Base-by-base conservation (phyloP, 202 grass and related monocot species). In the Hordeum pubiflorum region DNA sequence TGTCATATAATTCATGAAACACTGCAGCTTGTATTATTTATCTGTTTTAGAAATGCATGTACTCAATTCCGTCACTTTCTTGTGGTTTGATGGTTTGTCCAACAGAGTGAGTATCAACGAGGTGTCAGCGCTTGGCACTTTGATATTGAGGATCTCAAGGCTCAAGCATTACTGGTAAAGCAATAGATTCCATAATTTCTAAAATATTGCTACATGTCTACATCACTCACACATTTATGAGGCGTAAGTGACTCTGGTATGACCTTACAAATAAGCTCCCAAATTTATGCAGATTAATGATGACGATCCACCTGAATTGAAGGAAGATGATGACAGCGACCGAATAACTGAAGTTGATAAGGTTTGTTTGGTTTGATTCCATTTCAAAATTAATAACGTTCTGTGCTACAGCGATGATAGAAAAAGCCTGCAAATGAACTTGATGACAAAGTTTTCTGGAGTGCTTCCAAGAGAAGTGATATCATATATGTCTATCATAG, bases 71-170 rank as follows among this genome's bases (percentile, higher is more conserved):
- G 7, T 83, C 20, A 54, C 54, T 83, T 62, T 79, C n/a, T 74
- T 43, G 14, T 74, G 48, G 3, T 75, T 71, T 41, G 11, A 60
- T 84, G 58, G 6, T 81, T 81, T 4, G 10, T 81, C 8, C 17
- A 69, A 73, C 80, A 95, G 90, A 98, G 90, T 70, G 89, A 95
- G 57, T 98, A 98, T 65, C 92, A 98, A 87, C 82, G 96, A 76
- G 96, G 96, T 62, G 96, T 98, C 58, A 98, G 96, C 78, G 92
- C 92, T 21, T 98, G 96, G 96, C 91, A 98, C 74, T 98, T 98
- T 46, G 96, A 98, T 87, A 95, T 98, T 11, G 96, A 98, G 79
- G 96, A 95, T 83, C 86, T 98, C 40, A 98, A 98, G 86, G 78
- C 89, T 56, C 92, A 99, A 85, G 96, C 96, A 89, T 96, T 93